Base-by-base conservation (phyloP, 192 early-diverging fungal genomes). In the Coemansia sp. region DNA sequence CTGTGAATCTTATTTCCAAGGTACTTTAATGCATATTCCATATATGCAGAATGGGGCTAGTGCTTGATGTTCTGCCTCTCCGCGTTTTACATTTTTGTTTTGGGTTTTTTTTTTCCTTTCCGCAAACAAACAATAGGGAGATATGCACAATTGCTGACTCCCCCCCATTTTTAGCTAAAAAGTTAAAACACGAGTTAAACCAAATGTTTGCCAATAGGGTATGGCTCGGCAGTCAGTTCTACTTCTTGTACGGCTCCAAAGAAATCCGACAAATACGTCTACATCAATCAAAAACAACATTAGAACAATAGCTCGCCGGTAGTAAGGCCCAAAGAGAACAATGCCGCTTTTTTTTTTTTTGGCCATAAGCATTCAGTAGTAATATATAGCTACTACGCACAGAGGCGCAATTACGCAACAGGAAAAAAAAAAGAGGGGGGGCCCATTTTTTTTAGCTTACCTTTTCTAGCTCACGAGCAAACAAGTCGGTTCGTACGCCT, bases 221-320 rank as follows among this genome's bases (percentile, higher is more conserved):
- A 72, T n/a, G 63, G 50, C 50, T 73, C 60, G 26, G 45, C 42
- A 0, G 91, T 95, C 51, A 97, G 68, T 73, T 96, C 89, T 13
- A 96, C 79, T 55, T 86, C 91, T 59, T 94, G 93, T 16, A 98
- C 94, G 20, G 84, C 91, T 35, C 96, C 96, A 69, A 99, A 95
- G 65, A 99, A 99, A 66, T 99, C 96, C 0, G 93, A 95, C 19
- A 99, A 83, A 72, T 45, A 72, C 9, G 76, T 79, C 53, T 74
- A 88, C 80, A 83, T 85, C 3, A 1, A 26, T 13, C 16, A 11
- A 53, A n/a, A 38, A 44, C 54, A 44, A 47, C 46, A 50, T 43
- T 15, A 20, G 38, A 7, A 46, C 50, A 51, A 35, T 51, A 51
- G 50, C 16, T 12, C 15, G 19, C 20, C 28, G 7, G 14, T 1